These are phyloP conservation scores for Skeletonema potamos DNA, from an alignment of 108 stramenopile genomes.

Conservation along the genomic window DNA sequence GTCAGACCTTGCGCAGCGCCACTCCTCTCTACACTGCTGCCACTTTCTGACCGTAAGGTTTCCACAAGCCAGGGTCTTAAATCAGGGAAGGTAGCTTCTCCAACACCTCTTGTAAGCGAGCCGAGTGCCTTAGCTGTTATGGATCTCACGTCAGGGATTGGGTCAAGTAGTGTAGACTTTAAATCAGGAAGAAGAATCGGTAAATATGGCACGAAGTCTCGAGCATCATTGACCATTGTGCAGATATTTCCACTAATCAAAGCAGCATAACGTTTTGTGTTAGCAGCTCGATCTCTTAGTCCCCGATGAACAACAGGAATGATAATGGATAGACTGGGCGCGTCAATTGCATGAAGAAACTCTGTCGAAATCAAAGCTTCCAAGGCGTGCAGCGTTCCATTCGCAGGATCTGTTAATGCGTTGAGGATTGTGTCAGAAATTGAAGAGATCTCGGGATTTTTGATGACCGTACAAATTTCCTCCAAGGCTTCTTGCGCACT, in stretches of 20 bases:
- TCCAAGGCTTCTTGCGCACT: constrained; percentile 90
- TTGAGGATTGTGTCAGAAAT: constrained; percentile 77
- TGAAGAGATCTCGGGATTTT: constrained; percentile 95
- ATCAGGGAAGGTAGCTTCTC: constrained; percentile 88
- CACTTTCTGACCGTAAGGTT: constrained; percentile 71
- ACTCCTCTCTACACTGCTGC: constrained; percentile 91
- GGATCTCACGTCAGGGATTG: constrained; percentile 93
- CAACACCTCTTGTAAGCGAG: constrained; percentile 90
- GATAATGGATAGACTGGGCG: constrained; percentile 96
- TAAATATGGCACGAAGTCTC: constrained; percentile 95
- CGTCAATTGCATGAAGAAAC: constrained; percentile 98
- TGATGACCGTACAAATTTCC: constrained; percentile 94
- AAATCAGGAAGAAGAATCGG: constrained; percentile 91
- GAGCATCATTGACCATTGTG: constrained; percentile 94
- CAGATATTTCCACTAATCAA: constrained; percentile 98
- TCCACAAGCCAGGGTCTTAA: constrained; percentile 94
- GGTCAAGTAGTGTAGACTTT: constrained; percentile 88
- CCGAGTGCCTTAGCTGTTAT: constrained; percentile 94
- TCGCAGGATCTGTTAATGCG: constrained; percentile 92
- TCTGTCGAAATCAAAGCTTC: constrained; percentile 88
- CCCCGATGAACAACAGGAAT: constrained; percentile 97
- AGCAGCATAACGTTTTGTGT: constrained; percentile 93
- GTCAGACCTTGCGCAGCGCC: constrained; percentile 98
- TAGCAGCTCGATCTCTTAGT: constrained; percentile 90
- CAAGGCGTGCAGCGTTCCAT: constrained; percentile 68